phyloP scores from a whole-genome alignment of 2,329 filamentous ascomycete species.

The Exophiala alcalophila region DNA sequence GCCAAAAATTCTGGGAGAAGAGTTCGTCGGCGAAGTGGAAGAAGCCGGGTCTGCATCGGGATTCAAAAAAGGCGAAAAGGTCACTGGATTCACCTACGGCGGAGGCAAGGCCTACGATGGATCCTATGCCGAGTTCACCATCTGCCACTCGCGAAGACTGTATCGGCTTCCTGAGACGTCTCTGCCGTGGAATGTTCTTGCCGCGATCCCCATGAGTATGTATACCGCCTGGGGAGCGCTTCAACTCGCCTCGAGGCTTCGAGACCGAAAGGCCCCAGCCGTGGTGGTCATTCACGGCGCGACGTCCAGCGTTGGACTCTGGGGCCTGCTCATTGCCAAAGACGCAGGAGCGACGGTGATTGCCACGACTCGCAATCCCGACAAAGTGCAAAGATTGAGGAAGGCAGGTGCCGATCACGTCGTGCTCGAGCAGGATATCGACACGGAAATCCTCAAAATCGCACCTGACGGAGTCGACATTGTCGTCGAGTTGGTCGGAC shows the following conservation, averaged over 20 bases:
- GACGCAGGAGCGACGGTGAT: conserved; percentile 1
- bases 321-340: conserved; percentile 4
- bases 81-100: background rate
- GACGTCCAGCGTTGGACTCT: conserved; percentile 1
- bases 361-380: conserved; percentile 2
- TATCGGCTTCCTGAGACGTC: background rate
- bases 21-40: conserved; percentile 8
- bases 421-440: conserved; percentile 1
- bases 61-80: conserved; percentile 2
- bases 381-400: conserved; percentile 1
- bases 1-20: conserved; percentile 7
- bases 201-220: conserved; percentile 1
- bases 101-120: conserved; percentile 10
- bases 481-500: conserved; percentile 7
- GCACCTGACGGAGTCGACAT: conserved; percentile 1
- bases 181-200: conserved; percentile 1
- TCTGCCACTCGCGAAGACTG: conserved; percentile 1
- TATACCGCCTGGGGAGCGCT: conserved; percentile 5
- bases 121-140: conserved; percentile 2
- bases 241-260: background rate
- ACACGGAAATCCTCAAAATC: background rate
- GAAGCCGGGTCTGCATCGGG: conserved; percentile 1
- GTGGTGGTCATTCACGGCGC: conserved; percentile 4
- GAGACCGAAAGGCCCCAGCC: background rate
- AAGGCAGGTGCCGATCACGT: background rate